Conservation (phyloP, 23 red algal genomes). For the Gracilaria vermiculophylla region DNA sequence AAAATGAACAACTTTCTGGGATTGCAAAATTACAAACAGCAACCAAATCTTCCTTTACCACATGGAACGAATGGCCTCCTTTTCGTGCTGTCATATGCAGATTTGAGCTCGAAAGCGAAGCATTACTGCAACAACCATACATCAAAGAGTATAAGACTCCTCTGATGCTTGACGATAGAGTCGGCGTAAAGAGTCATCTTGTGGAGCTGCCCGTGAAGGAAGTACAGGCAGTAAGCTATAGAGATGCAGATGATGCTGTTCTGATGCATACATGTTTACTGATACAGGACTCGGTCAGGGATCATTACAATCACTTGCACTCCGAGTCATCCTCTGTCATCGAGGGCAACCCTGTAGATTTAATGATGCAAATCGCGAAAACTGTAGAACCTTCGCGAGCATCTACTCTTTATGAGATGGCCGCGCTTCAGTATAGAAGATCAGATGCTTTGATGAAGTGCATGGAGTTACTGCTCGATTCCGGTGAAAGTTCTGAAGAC, state of each 20-base stretch:
- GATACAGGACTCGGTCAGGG: conserved; percentile 1
- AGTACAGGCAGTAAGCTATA: neutral
- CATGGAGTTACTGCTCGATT: neutral
- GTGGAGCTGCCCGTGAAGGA: neutral
- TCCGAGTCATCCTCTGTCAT: neutral
- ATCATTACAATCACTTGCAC: neutral
- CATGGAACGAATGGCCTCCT: conserved; percentile 17
- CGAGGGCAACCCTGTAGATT: neutral
- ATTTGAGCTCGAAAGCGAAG: conserved; percentile 8
- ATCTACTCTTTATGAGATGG: neutral
- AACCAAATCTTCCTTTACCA: neutral
- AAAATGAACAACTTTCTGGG: neutral
- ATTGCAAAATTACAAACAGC: neutral
- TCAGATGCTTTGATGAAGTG: neutral
- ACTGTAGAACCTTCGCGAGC: conserved; percentile 16
- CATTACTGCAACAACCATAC: neutral
- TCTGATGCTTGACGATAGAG: neutral
- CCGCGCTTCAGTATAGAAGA: neutral
- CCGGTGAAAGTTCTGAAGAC: neutral
- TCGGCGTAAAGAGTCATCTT: neutral
- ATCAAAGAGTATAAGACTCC: neutral
- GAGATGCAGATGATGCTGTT: conserved; percentile 11
- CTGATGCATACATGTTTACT: conserved; percentile 23
- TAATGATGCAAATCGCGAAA: neutral
- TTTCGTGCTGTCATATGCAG: conserved; percentile 33